Evolutionary conservation across 805 yeast genomes (phyloP).

Genomic region (Blastobotrys americana): DNA sequence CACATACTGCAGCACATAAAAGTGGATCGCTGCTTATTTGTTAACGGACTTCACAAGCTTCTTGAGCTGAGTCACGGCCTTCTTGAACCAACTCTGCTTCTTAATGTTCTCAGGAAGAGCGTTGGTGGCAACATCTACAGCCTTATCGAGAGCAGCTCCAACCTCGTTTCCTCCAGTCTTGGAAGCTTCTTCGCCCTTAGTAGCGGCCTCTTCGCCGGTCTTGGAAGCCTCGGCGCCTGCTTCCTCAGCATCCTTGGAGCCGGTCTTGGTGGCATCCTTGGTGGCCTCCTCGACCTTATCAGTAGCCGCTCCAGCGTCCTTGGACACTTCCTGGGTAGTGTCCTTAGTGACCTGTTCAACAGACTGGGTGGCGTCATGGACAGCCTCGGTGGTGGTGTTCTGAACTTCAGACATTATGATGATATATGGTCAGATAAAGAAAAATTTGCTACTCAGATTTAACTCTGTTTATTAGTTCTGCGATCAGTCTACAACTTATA

Average conservation of each 20-base stretch:
- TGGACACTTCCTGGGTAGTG: conserved; percentile 9
- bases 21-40: conserved; percentile 16
- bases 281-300: conserved; percentile 9
- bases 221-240: conserved; percentile 11
- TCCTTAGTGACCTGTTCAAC: conserved; percentile 12
- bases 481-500: too few species aligned
- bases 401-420: conserved; percentile 7
- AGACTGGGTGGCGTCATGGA: conserved; percentile 5
- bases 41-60: conserved; percentile 27
- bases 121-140: conserved; percentile 16
- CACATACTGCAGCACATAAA: not conserved
- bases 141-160: conserved; percentile 11
- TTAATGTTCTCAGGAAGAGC: conserved; percentile 21
- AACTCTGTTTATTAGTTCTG: not conserved
- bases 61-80: conserved; percentile 21
- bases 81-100: conserved; percentile 24
- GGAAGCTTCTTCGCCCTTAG: conserved; percentile 9
- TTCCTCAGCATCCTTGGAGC: too few species aligned
- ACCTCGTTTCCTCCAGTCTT: conserved; percentile 13
- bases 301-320: conserved; percentile 15
- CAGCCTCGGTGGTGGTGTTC: conserved; percentile 5
- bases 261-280: conserved; percentile 9
- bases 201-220: conserved; percentile 9
- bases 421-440: too few species aligned
- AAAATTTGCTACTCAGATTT: conserved; percentile 4